A percentile compares a stretch with the other conserved stretches of the same genome.
phyloP scores from a whole-genome alignment of 345 rosid species.

The Microthlaspi erraticum region DNA sequence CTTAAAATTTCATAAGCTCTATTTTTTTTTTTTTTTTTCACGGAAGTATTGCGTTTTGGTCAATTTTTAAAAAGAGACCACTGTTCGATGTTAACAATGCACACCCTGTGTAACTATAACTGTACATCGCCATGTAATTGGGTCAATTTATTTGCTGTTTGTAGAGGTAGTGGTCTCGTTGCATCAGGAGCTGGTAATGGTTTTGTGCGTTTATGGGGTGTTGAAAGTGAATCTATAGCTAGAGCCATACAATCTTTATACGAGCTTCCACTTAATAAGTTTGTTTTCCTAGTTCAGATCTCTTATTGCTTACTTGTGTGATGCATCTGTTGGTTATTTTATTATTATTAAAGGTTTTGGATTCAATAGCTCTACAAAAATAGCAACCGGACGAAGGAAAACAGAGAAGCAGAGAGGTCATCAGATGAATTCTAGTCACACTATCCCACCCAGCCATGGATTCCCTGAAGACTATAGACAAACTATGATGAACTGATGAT shows the following conservation, averaged over 20 bases:
- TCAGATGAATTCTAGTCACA: neutral
- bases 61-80: too few species aligned
- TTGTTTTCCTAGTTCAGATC: too few species aligned
- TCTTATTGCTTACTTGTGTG: too few species aligned
- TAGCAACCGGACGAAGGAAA: neutral
- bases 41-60: too few species aligned
- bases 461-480: neutral
- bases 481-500: neutral
- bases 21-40: too few species aligned
- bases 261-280: conserved; percentile 60
- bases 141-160: conserved; percentile 70
- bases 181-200: conserved; percentile 60
- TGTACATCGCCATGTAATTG: conserved; percentile 61
- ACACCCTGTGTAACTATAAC: conserved; percentile 53
- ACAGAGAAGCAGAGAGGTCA: neutral
- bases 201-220: conserved; percentile 63
- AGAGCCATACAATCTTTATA: conserved; percentile 53
- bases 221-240: conserved; percentile 53
- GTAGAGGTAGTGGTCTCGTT: conserved; percentile 46
- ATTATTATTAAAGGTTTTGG: neutral
- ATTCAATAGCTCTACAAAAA: neutral
- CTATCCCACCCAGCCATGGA: neutral
- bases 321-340: too few species aligned
- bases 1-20: neutral
- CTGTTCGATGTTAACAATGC: conserved; percentile 40